Evolutionary conservation across 306 rosid genomes (phyloP).

Genomic region (Citrullus mucosospermus): DNA sequence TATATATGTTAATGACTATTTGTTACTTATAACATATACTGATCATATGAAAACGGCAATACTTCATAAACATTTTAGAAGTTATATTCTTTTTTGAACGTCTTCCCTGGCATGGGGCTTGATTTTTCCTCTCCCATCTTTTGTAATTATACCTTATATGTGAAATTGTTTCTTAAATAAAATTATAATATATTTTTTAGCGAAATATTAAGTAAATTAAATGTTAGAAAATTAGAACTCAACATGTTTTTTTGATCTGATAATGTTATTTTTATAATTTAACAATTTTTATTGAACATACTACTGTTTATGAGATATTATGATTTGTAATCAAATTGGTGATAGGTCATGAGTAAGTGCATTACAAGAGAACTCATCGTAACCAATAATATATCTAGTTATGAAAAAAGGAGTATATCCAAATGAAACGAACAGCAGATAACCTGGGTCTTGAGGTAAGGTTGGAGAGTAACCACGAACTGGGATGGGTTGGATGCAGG

Average conservation of each 20-base stretch:
- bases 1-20: neutral
- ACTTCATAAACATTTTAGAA: neutral
- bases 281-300: neutral
- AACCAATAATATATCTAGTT: neutral
- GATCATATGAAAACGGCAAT: neutral
- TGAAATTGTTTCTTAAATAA: no score
- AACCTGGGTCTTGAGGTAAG: conserved; percentile 93
- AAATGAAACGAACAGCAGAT: neutral
- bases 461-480: conserved; percentile 93
- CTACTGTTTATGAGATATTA: neutral
- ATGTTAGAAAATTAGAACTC: neutral
- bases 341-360: neutral
- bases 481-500: conserved; percentile 90
- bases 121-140: neutral
- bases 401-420: neutral
- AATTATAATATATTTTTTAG: neutral
- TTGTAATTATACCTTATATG: neutral
- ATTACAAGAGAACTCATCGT: no score
- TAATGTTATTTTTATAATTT: neutral
- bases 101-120: neutral
- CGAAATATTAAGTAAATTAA: neutral
- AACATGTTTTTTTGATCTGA: neutral
- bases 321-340: neutral
- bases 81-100: neutral
- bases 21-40: neutral